Percentiles rank a stretch among this genome's conserved stretches.
These are phyloP conservation scores for Raphanus hybrid DNA, from an alignment of 441 rosid species.

Conservation along the genomic window DNA sequence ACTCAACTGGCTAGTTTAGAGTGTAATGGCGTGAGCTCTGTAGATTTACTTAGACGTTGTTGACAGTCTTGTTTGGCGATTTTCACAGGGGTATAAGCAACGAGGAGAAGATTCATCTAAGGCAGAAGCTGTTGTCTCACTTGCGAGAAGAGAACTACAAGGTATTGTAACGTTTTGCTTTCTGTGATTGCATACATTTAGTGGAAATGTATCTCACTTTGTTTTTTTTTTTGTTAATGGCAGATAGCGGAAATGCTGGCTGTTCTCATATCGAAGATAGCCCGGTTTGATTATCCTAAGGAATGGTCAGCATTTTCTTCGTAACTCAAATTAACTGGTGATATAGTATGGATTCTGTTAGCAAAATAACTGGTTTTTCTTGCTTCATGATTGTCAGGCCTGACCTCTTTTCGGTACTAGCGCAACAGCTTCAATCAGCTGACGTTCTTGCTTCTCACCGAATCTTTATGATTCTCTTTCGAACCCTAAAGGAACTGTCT, in stretches of 20 bases:
- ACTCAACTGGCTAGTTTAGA: constrained; percentile 16
- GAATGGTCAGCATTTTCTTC: constrained; percentile 54
- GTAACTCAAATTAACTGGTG: not conserved
- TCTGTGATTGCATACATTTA: not conserved
- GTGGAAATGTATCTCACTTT: constrained; percentile 15
- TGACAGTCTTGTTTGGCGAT: constrained; percentile 23
- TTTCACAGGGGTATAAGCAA: constrained; percentile 77
- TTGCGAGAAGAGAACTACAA: constrained; percentile 86
- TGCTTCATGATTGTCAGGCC: constrained; percentile 65
- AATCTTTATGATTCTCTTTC: constrained; percentile 89
- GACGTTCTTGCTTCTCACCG: constrained; percentile 90
- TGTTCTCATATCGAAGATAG: constrained; percentile 92
- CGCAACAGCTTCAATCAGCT: constrained; percentile 85
- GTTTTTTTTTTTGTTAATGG: constrained; percentile 6
- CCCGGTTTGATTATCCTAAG: constrained; percentile 96
- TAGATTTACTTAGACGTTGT: constrained; percentile 12
- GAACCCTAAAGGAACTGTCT: constrained; percentile 91
- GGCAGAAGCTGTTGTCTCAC: constrained; percentile 77
- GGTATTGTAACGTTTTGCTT: constrained; percentile 48
- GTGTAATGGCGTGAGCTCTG: constrained; percentile 3
- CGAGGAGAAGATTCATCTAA: constrained; percentile 85
- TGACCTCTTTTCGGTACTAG: constrained; percentile 83
- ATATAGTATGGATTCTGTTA: not conserved
- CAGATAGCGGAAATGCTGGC: constrained; percentile 93
- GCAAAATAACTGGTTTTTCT: constrained; percentile 23